Evolutionary conservation across 2,329 filamentous ascomycete species (phyloP), one percentile per base, ranked within the genome.

Genomic region (Colletotrichum trifolii): DNA sequence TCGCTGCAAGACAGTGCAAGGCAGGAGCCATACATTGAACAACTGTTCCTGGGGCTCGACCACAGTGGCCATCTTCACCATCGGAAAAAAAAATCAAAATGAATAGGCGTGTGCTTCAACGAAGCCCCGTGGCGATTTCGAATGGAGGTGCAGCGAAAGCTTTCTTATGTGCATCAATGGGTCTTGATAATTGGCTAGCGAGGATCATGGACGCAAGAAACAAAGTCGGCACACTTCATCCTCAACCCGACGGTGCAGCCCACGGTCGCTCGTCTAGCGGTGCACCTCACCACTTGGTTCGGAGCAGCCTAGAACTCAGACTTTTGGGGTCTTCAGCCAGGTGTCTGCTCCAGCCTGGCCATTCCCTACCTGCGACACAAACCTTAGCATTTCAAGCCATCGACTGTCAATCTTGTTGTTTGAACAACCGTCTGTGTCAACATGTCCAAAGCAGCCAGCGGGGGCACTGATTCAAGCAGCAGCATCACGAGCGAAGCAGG

Each of bases 241-340:
- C 36, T n/a, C 40, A 25, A 46, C 36, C 55, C 48, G 17, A 59
- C 15, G 49, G 48, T 48, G 49, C 33, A 48, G 46, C 47, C 54
- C 40, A 55, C 57, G 52, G 45, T 62, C 50, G 45, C 58, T 63
- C 63, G 52, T 52, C 52, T 39, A 17, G 17, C 17, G 58, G 62
- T 46, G 35, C 52, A 62, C 57, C 52, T 13, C 52, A 52, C 25
- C 52, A 65, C 58, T 65, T 35, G 56, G 47, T 53, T 54, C 50
- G 50, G 48, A 45, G 48, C 59, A 55, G 59, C 54, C 43, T 45
- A 42, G 64, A 64, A 66, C 64, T 59, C 54, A 54, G 64, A 66
- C 54, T 54, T 25, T 66, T 48, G 52, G 54, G 60, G 60, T 60
- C 38, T 4, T 35, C n/a, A 58, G 43, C 42, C 60, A 54, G 60